phyloP scores from a whole-genome alignment of 192 early-diverging fungal species.

The Entrophospora sp. region DNA sequence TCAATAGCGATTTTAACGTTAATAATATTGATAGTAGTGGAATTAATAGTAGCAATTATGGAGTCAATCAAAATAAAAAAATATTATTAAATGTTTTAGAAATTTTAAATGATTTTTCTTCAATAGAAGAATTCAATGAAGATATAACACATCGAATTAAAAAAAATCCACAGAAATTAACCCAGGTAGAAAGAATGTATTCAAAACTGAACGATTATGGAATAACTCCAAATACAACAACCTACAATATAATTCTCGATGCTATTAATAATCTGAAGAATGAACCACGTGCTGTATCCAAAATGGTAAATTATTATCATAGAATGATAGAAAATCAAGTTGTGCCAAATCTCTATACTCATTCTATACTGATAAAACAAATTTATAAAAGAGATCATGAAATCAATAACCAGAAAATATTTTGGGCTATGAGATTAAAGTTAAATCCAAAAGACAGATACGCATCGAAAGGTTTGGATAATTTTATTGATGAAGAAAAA shows the following conservation, averaged over 20 bases:
- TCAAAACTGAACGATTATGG: too few relatives aligned
- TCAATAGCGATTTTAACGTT: too few relatives aligned
- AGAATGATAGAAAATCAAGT: constrained; percentile 9
- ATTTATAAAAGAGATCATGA: constrained; percentile 9
- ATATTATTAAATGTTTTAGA: too few relatives aligned
- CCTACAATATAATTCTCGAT: constrained; percentile 14
- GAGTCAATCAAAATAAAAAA: too few relatives aligned
- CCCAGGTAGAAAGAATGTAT: too few relatives aligned
- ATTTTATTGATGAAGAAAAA: background rate
- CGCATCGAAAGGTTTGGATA: too few relatives aligned
- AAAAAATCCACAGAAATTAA: too few relatives aligned
- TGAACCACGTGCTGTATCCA: background rate
- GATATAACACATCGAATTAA: too few relatives aligned
- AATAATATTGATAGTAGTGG: too few relatives aligned
- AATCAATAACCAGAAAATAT: background rate
- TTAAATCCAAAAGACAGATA: background rate
- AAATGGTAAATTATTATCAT: background rate
- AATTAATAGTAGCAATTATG: too few relatives aligned
- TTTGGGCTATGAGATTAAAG: background rate
- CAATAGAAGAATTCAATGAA: too few relatives aligned
- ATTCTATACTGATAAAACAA: background rate
- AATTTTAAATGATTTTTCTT: too few relatives aligned
- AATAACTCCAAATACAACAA: background rate
- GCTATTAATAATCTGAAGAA: background rate
- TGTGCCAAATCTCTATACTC: background rate